phyloP scores from a whole-genome alignment of 108 stramenopile genomes.

The Thalassiosira profunda region DNA sequence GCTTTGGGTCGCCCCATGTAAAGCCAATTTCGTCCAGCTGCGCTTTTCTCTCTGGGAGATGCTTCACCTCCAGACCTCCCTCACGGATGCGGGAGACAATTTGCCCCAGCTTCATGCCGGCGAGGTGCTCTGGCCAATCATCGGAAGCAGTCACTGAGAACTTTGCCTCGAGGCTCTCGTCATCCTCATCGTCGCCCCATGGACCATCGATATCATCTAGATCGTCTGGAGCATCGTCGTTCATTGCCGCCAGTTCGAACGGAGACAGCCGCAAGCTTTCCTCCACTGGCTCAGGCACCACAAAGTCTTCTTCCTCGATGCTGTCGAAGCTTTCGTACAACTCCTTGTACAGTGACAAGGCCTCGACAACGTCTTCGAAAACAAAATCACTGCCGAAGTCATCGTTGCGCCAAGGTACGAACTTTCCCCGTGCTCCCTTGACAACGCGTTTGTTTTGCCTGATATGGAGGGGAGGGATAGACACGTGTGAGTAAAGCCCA shows the following conservation, averaged over 20 bases:
- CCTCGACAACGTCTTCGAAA: constrained; percentile 92
- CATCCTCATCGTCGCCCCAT: constrained; percentile 27
- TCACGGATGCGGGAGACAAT: constrained; percentile 79
- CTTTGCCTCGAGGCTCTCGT: constrained; percentile 19
- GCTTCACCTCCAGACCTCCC: constrained; percentile 91
- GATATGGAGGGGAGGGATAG: background rate
- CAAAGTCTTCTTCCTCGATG: constrained; percentile 66
- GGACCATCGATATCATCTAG: constrained; percentile 44
- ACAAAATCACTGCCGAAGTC: constrained; percentile 91
- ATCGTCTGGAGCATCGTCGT: constrained; percentile 51
- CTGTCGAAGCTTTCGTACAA: constrained; percentile 69
- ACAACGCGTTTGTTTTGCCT: constrained; percentile 61
- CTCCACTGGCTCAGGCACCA: constrained; percentile 66
- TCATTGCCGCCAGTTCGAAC: constrained; percentile 51
- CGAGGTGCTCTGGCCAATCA: constrained; percentile 87
- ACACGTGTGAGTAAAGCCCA: background rate
- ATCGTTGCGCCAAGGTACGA: constrained; percentile 88
- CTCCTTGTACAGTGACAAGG: constrained; percentile 76
- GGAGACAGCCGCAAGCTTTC: constrained; percentile 50
- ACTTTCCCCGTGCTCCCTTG: constrained; percentile 69
- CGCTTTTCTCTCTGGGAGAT: constrained; percentile 79
- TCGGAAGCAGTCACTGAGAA: constrained; percentile 31
- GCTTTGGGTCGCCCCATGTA: constrained; percentile 89
- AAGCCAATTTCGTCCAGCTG: constrained; percentile 86
- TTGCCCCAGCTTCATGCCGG: constrained; percentile 79